Base-by-base conservation (phyloP, 2,329 filamentous ascomycete species). In the Sporothrix humicola region DNA sequence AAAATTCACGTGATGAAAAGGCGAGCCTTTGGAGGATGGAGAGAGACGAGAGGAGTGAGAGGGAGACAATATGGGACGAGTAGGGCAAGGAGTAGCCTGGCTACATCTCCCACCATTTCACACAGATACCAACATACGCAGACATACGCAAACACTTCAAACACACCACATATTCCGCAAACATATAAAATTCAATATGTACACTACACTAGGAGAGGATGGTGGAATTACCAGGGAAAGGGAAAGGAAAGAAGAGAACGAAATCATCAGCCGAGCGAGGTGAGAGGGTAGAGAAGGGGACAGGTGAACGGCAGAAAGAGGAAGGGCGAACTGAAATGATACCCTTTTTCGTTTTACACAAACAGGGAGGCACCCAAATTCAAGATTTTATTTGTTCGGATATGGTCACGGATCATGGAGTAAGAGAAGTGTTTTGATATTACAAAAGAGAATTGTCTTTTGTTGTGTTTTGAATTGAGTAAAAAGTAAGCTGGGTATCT, bases 1-100 rank as follows among this genome's bases (percentile, higher is more conserved):
- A 80, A 98, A 97, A 84, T 97, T 98, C 83, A 95, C 94, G 79
- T 98, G 87, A 76, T 48, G 26, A 37, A 8, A 46, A 7, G n/a
- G 48, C n/a, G n/a, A 20, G 5, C n/a, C n/a, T 48, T n/a, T 46
- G 10, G 20, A 46, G 52, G 52, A 1, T 12, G 13, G 26, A 13
- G 37, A 50, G 52, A 15, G 42, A 26, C 17, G 61, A 48, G 31
- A 37, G 31, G 31, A 37, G 31, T 7, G 31, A 37, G 31, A 37
- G 12, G 20, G 23, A 66, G 23, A 37, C 44, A 23, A 50, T 1
- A 6, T 37, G 31, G 31, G 7, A 37, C 31, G 31, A 37, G 59
- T 6, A 13, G 46, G 44, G 12, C n/a, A 1, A 1, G 46, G 12
- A 7, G 23, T 37, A 46, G 46, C 15, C 31, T n/a, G 56, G 12